Base-by-base conservation (phyloP, 805 yeast species). In the Ogataea methylovora region DNA sequence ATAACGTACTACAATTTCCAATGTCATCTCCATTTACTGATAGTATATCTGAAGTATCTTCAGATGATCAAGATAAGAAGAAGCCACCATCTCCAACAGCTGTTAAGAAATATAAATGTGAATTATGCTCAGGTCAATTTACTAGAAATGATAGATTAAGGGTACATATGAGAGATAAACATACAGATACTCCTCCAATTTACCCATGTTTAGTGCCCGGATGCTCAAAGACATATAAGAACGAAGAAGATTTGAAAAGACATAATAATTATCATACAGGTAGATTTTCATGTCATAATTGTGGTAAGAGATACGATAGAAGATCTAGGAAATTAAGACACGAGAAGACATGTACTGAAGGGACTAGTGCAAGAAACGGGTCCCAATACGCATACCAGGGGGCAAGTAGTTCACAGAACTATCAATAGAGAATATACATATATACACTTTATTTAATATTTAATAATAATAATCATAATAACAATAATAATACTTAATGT, bases 291-390 rank as follows among this genome's bases (percentile, higher is more conserved):
- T 38, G 41, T 35, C 10, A 12, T 3, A 5, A 12, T 11, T 38
- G 41, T 29, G 32, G 34, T 14, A 31, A 38, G 11, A 25, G 35
- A 13, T 30, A 34, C 18, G 41, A 38, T 35, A 20, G 41, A 18
- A 16, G 26, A 10, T 20, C 25, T 19, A 34, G 60, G 27, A 49
- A 32, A 13, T 46, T 41, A 13, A 36, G 41, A 7, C 58, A 52
- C 32, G 16, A 47, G n/a, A n/a, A n/a, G n/a, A n/a, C n/a, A n/a
- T n/a, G n/a, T n/a, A n/a, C n/a, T n/a, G n/a, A n/a, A 12, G 25
- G 12, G 25, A 23, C 25, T n/a, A n/a, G 25, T 23, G 25, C 25
- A 23, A 23, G 25, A 12, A 10, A 23, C 25, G 25, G n/a, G n/a
- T n/a, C n/a, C n/a, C n/a, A n/a, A n/a, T n/a, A n/a, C n/a, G n/a